phyloP scores from a whole-genome alignment of 176 grass and related monocot species.

The Luzula sylvatica region DNA sequence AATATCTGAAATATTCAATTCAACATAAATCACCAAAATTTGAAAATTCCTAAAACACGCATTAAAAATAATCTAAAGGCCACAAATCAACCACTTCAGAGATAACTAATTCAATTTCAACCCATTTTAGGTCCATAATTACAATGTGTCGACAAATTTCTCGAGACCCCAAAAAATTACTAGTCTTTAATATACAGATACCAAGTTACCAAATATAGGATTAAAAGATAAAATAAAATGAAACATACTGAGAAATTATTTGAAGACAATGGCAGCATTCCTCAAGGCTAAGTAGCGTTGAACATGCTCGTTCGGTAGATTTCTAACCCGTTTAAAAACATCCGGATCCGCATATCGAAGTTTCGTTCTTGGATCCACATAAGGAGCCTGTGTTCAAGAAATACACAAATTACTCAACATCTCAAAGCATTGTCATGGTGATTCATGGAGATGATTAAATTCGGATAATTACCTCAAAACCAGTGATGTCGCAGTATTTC shows the following conservation, averaged over 20 bases:
- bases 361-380: slow-evolving; percentile 86
- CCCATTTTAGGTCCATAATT: no score
- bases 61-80: no score
- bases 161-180: no score
- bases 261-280: slow-evolving; percentile 60
- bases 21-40: no score
- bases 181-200: no score
- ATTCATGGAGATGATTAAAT: not conserved
- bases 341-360: slow-evolving; percentile 59
- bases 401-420: not conserved
- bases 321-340: slow-evolving; percentile 81
- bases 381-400: slow-evolving; percentile 49
- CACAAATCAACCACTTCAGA: no score
- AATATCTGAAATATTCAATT: no score
- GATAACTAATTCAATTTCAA: no score
- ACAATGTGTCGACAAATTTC: no score
- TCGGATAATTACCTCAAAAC: slow-evolving; percentile 72
- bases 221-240: not conserved
- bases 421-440: not conserved
- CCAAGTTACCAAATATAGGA: no score
- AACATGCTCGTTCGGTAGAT: slow-evolving; percentile 60
- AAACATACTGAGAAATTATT: slow-evolving; percentile 19
- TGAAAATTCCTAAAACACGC: no score
- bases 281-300: slow-evolving; percentile 68
- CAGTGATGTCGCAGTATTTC: slow-evolving; percentile 94